Percentiles rank a stretch among this genome's conserved stretches.
Conservation (phyloP, 345 rosid species). For the Aquilaria yunnanensis region DNA sequence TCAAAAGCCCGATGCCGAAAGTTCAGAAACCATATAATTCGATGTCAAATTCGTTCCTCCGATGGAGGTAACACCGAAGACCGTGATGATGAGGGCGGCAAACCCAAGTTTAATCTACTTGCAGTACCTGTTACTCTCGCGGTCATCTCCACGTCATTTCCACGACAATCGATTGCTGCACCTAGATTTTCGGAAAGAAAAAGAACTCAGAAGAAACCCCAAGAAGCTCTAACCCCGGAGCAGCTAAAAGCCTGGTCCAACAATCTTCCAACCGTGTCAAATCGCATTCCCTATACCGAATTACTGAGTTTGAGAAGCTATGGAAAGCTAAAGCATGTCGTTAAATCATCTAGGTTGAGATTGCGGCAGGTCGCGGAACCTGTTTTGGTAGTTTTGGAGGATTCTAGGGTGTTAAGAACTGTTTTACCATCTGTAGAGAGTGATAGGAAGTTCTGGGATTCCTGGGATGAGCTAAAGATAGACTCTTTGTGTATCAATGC, state of each 20-base stretch:
- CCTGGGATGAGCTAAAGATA: conserved; percentile 64
- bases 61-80: conserved; percentile 9
- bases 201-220: conserved; percentile 45
- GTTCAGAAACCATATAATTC: conserved; percentile 21
- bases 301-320: conserved; percentile 44
- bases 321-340: conserved; percentile 72
- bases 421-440: conserved; percentile 70
- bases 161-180: conserved; percentile 39
- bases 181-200: conserved; percentile 44
- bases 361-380: conserved; percentile 48
- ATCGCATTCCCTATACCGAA: conserved; percentile 70
- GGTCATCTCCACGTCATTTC: conserved; percentile 50
- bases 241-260: conserved; percentile 74
- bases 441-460: conserved; percentile 75
- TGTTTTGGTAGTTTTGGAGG: conserved; percentile 75
- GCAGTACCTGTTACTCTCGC: conserved; percentile 65
- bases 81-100: conserved; percentile 16
- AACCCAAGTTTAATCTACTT: conserved; percentile 38
- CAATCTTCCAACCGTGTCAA: conserved; percentile 57
- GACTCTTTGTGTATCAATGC: conserved; percentile 70
- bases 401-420: conserved; percentile 71
- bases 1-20: conserved; percentile 19
- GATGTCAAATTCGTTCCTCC: conserved; percentile 31
- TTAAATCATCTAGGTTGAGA: conserved; percentile 48
- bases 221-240: conserved; percentile 55